phyloP scores from a whole-genome alignment of 2,329 filamentous ascomycete species.

The Tolypocladium cylindrosporum region DNA sequence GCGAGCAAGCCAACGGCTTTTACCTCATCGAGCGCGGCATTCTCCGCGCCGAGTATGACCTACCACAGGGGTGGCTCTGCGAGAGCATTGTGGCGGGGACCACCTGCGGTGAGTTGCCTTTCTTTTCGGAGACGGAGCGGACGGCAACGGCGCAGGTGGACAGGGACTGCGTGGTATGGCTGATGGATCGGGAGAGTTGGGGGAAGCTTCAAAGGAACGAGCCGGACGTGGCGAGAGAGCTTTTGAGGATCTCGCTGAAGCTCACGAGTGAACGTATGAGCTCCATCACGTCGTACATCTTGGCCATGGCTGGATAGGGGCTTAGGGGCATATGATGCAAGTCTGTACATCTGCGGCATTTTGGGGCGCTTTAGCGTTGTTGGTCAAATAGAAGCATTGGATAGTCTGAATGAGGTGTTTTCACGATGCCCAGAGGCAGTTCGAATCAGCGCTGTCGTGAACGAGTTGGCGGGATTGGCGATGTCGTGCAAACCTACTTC shows the following conservation, averaged over 20 bases:
- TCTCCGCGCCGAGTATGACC: constrained; percentile 78
- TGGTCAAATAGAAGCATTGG: not conserved
- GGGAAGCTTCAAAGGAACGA: constrained; percentile 59
- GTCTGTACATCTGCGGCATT: not conserved
- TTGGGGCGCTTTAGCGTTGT: not conserved
- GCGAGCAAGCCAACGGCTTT: constrained; percentile 71
- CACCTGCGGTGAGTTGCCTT: constrained; percentile 90
- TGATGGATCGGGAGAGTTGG: constrained; percentile 66
- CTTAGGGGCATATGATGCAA: not conserved
- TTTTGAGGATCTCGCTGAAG: constrained; percentile 82
- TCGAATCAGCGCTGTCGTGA: not conserved
- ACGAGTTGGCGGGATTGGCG: no score
- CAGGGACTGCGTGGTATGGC: constrained; percentile 72
- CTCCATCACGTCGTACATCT: constrained; percentile 48
- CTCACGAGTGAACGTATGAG: constrained; percentile 88
- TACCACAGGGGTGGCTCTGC: constrained; percentile 79
- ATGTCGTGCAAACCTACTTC: no score
- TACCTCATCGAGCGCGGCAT: constrained; percentile 87
- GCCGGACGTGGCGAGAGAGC: constrained; percentile 69
- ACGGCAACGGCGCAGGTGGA: constrained; percentile 84
- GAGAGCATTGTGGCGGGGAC: constrained; percentile 92
- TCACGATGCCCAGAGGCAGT: not conserved
- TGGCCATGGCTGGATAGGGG: constrained; percentile 36
- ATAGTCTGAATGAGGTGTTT: not conserved
- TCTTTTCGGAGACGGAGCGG: constrained; percentile 82